phyloP scores from a whole-genome alignment of 2,329 filamentous ascomycete genomes.

The Alternaria hordeiaustralica region DNA sequence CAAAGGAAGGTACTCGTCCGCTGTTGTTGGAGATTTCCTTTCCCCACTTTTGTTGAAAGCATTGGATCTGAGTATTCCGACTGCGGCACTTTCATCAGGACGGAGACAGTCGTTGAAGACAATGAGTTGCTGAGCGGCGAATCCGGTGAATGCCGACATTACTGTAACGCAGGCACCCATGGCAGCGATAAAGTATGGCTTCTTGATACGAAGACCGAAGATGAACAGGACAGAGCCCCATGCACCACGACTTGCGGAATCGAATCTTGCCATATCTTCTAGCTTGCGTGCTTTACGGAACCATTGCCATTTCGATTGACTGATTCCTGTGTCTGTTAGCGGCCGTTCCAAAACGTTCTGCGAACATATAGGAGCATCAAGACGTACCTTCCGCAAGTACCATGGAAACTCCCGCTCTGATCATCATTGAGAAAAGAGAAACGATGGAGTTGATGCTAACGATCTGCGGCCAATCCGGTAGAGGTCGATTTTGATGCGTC shows the following conservation, averaged over 20 bases:
- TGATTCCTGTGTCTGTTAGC: conserved; percentile 10
- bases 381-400: conserved; percentile 16
- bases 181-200: conserved; percentile 8
- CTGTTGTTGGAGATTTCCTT: not conserved
- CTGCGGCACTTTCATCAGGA: not conserved
- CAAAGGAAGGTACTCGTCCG: conserved; percentile 4
- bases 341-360: not conserved
- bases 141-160: conserved; percentile 6
- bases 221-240: conserved; percentile 14
- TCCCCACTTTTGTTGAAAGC: not conserved
- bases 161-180: conserved; percentile 12
- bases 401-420: conserved; percentile 9
- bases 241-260: conserved; percentile 17
- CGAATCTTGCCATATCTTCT: conserved; percentile 12
- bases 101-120: conserved; percentile 9
- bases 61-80: conserved; percentile 6
- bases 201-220: not conserved
- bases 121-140: conserved; percentile 15
- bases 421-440: conserved; percentile 14
- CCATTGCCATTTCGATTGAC: conserved; percentile 23
- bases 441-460: conserved; percentile 16
- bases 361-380: not conserved
- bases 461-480: conserved; percentile 17
- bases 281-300: conserved; percentile 5
- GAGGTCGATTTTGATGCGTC: conserved; percentile 5